Evolutionary conservation across 441 rosid genomes (phyloP).

Genomic region (Sinapis alba): DNA sequence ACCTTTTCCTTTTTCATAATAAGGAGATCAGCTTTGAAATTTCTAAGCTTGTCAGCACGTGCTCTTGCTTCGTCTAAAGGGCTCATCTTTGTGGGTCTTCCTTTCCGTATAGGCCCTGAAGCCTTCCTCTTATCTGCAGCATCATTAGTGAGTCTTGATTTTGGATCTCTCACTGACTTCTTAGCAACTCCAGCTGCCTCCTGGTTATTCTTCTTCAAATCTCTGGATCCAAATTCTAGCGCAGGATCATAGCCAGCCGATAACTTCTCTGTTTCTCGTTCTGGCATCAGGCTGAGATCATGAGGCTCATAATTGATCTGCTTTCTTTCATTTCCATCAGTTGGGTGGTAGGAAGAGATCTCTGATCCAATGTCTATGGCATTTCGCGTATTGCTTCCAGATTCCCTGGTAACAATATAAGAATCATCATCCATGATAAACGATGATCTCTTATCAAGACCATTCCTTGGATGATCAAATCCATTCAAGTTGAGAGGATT

Average conservation of each 20-base stretch:
- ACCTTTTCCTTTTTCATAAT: constrained; percentile 95
- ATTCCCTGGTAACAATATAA: constrained; percentile 64
- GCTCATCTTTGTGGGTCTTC: constrained; percentile 76
- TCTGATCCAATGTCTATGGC: constrained; percentile 71
- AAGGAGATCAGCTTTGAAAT: constrained; percentile 89
- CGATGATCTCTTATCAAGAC: constrained; percentile 51
- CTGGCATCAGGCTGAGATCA: constrained; percentile 72
- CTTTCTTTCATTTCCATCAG: constrained; percentile 44
- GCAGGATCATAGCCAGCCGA: constrained; percentile 75
- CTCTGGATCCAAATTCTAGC: constrained; percentile 69
- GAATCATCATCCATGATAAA: constrained; percentile 73
- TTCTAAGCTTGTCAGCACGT: constrained; percentile 91
- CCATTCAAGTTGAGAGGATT: constrained; percentile 58
- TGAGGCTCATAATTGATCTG: constrained; percentile 76
- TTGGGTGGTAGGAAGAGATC: constrained; percentile 47
- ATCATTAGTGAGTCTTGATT: constrained; percentile 55
- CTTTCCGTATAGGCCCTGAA: constrained; percentile 81
- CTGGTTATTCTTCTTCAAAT: constrained; percentile 50
- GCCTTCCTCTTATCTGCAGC: constrained; percentile 67
- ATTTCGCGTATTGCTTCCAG: constrained; percentile 49
- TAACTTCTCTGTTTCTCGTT: constrained; percentile 65
- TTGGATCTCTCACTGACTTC: constrained; percentile 63
- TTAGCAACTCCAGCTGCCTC: constrained; percentile 52
- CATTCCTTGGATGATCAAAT: constrained; percentile 53
- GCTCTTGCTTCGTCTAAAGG: constrained; percentile 94